Evolutionary conservation across 2,329 filamentous ascomycete genomes (phyloP).

Genomic region (Colletotrichum caudatum): DNA sequence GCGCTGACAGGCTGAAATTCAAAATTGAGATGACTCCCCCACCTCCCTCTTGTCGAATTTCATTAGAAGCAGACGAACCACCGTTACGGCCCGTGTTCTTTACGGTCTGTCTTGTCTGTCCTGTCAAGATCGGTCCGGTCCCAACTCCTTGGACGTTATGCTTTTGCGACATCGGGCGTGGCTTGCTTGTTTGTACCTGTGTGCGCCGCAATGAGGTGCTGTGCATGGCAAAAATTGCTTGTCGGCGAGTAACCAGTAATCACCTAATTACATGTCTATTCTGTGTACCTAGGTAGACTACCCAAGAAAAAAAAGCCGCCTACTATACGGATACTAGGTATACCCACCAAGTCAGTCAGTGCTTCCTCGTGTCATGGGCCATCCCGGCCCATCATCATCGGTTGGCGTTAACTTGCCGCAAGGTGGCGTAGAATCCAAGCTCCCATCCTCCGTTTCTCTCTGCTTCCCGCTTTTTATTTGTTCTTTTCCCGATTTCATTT

Average conservation of each 20-base stretch:
- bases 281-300: background rate
- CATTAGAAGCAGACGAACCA: constrained; percentile 25
- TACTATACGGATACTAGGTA: no score
- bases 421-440: background rate
- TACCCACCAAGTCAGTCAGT: background rate
- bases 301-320: background rate
- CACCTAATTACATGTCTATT: background rate
- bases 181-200: background rate
- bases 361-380: background rate
- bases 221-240: constrained; percentile 20
- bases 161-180: constrained; percentile 4
- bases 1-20: constrained; percentile 11
- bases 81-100: constrained; percentile 26
- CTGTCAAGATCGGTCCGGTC: constrained; percentile 11
- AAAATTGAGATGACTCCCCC: constrained; percentile 28
- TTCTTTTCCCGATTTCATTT: background rate
- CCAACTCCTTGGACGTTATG: constrained; percentile 5
- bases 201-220: constrained; percentile 2
- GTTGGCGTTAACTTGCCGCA: constrained; percentile 30
- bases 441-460: background rate
- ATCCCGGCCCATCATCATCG: constrained; percentile 31
- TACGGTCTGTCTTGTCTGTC: constrained; percentile 4
- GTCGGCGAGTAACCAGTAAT: background rate
- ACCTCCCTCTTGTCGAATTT: background rate
- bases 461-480: background rate